Base-by-base conservation (phyloP, 169 alveolate species). In the Plasmodium malariae region DNA sequence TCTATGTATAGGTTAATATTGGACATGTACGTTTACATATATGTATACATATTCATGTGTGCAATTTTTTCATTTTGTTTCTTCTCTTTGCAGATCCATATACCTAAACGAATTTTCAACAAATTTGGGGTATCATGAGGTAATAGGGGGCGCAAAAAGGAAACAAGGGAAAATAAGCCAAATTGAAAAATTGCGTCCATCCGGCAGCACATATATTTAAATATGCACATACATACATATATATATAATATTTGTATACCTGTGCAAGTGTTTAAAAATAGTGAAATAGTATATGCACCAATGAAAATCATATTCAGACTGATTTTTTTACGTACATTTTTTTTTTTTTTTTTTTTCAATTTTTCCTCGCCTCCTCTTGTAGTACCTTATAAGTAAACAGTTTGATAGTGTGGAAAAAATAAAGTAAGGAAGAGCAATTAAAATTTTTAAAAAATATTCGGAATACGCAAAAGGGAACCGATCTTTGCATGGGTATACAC, bases 111-210 rank as follows among this genome's bases (percentile, higher is more conserved):
- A 74, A 51, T 74, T 74, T 48, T 34, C 40, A 43, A 74, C 88
- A 3, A 74, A 74, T 34, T 19, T 74, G 55, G 40, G 36, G 32
- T 74, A 74, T 65, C 88, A 74, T 51, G 88, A 74, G 88, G 88
- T 74, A 74, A 30, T 21, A 34, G 88, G 60, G 88, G 88, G 57
- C 57, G 21, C 24, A 34, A 19, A 45, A 24, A 24, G 24, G 43
- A 28, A 36, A 6, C 9, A 30, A 6, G 17, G 28, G 9, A 26
- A 9, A 60, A 30, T 60, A 1, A 6, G 11, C 9, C 14, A 9
- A 51, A n/a, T 9, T 3, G 6, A 40, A 40, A 40, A 40, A 40
- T 9, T n/a, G n/a, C n/a, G n/a, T n/a, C n/a, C n/a, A n/a, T n/a
- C n/a, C n/a, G n/a, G n/a, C n/a, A n/a, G n/a, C n/a, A n/a, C n/a